These are phyloP conservation scores for Candida stauntonica DNA, from an alignment of 805 yeast genomes.

Conservation along the genomic window DNA sequence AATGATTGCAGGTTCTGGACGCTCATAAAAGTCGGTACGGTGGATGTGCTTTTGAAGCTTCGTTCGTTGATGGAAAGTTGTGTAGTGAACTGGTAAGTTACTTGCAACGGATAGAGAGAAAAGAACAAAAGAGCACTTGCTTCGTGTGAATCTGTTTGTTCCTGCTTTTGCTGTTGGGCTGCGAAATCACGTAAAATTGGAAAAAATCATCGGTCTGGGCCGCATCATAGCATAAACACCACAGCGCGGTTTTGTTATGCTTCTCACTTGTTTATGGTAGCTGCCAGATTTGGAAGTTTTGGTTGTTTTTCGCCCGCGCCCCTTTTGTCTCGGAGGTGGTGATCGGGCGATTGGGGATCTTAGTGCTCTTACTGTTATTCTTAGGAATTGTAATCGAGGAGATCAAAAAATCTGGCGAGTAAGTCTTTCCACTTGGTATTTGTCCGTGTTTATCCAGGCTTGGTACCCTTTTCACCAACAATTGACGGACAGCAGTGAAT, in stretches of 20 bases:
- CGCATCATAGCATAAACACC: background rate
- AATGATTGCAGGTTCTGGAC: constrained; percentile 85
- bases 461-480: too few relatives aligned
- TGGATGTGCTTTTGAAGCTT: background rate
- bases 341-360: too few relatives aligned
- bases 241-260: background rate
- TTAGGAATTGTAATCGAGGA: too few relatives aligned
- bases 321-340: too few relatives aligned
- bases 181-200: background rate
- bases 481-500: too few relatives aligned
- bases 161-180: background rate
- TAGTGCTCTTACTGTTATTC: too few relatives aligned
- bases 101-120: too few relatives aligned
- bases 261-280: background rate
- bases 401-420: too few relatives aligned
- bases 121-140: background rate
- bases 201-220: background rate
- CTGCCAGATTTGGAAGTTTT: background rate
- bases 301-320: too few relatives aligned
- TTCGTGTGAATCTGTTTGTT: too few relatives aligned
- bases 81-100: background rate
- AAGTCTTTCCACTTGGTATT: too few relatives aligned
- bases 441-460: too few relatives aligned
- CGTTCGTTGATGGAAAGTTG: background rate
- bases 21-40: constrained; percentile 68